phyloP scores from a whole-genome alignment of 139 green algal genomes.

The Chlorella vulgaris region DNA sequence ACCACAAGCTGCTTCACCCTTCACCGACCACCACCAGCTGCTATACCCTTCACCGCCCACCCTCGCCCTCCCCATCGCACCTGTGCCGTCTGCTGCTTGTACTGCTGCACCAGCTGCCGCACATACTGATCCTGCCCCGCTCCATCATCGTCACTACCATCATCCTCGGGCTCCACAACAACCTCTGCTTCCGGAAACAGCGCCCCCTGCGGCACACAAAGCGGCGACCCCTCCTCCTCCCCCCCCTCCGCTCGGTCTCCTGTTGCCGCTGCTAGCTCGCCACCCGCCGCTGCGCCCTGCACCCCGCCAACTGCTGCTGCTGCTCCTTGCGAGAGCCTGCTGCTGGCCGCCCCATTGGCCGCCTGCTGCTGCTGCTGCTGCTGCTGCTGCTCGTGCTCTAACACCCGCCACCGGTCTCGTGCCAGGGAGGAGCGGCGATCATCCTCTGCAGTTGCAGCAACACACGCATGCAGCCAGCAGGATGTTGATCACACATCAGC shows the following conservation, averaged over 20 bases:
- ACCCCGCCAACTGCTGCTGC: neutral
- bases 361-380: conserved; percentile 15
- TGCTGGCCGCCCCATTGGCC: conserved; percentile 9
- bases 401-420: conserved; percentile 55
- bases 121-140: conserved; percentile 39
- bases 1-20: no score
- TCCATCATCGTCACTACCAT: conserved; percentile 45
- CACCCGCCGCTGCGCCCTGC: conserved; percentile 2
- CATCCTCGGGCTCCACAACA: conserved; percentile 75
- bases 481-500: neutral
- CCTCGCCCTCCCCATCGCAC: no score
- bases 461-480: neutral
- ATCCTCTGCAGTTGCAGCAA: conserved; percentile 16
- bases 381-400: conserved; percentile 24
- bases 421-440: conserved; percentile 21
- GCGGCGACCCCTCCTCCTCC: neutral
- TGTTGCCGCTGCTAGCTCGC: neutral
- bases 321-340: neutral
- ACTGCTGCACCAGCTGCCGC: conserved; percentile 55
- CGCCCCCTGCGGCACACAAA: neutral
- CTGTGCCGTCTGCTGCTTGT: conserved; percentile 46
- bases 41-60: no score
- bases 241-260: neutral
- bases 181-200: conserved; percentile 75
- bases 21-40: no score